Percentiles rank a stretch among this genome's conserved stretches.
phyloP scores from a whole-genome alignment of 257 asterid species.

The Capsicum baccatum region DNA sequence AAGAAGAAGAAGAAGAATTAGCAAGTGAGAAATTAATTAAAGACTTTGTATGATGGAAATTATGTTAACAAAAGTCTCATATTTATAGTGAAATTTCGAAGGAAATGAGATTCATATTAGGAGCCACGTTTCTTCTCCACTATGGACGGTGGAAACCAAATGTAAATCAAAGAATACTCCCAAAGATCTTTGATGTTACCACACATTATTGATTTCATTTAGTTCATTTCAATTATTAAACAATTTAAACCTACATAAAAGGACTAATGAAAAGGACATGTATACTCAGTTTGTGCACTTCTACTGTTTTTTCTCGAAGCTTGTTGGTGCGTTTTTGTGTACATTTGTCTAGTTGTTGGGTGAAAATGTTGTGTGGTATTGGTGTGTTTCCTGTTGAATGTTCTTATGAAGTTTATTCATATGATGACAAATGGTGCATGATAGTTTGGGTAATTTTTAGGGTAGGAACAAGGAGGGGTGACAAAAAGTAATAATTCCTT shows the following conservation, averaged over 20 bases:
- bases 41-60: not conserved
- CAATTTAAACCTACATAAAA: not conserved
- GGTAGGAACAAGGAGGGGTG: not conserved
- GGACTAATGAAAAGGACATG: not conserved
- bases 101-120: not conserved
- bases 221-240: not conserved
- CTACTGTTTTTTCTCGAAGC: not conserved
- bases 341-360: slow-evolving; percentile 12
- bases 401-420: not conserved
- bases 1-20: not conserved
- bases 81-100: not conserved
- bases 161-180: not conserved
- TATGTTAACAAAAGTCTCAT: not conserved
- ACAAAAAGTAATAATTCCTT: no score
- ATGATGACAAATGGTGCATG: not conserved
- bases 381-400: not conserved
- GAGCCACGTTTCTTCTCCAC: slow-evolving; percentile 17
- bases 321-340: not conserved
- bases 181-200: not conserved
- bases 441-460: not conserved
- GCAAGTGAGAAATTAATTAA: not conserved
- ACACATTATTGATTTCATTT: not conserved
- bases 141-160: slow-evolving; percentile 19
- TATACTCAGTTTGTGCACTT: not conserved
- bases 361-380: not conserved